These are phyloP conservation scores for Antrodiella citrinella DNA, from an alignment of 768 basidiomycete species.

Conservation along the genomic window DNA sequence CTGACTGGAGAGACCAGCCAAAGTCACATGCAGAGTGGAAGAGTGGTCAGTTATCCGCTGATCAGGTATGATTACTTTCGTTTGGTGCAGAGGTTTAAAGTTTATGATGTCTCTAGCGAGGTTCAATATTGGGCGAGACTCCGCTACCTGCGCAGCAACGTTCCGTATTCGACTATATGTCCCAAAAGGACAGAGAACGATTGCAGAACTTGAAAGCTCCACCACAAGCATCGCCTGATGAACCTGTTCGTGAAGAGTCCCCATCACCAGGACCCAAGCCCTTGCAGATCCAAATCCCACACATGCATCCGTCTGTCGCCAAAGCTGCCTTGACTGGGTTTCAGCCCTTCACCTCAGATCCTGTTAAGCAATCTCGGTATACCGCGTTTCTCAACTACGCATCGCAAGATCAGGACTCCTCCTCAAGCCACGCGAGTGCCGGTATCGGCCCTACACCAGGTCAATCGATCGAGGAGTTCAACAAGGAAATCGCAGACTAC, in stretches of 20 bases:
- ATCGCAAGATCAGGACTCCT: slow-evolving; percentile 41
- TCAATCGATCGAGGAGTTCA: slow-evolving; percentile 62
- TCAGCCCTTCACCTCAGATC: slow-evolving; percentile 76
- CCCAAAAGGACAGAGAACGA: slow-evolving; percentile 84
- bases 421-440: slow-evolving; percentile 30
- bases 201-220: slow-evolving; percentile 46
- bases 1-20: slow-evolving; percentile 23
- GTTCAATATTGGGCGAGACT: slow-evolving; percentile 74
- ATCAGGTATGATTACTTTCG: slow-evolving; percentile 48
- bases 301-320: slow-evolving; percentile 68
- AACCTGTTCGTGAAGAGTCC: slow-evolving; percentile 13
- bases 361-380: slow-evolving; percentile 80
- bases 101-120: slow-evolving; percentile 46
- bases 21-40: slow-evolving; percentile 45
- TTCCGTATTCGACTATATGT: slow-evolving; percentile 93
- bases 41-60: slow-evolving; percentile 50
- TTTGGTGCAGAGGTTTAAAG: neutral
- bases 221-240: slow-evolving; percentile 17
- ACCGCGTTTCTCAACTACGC: slow-evolving; percentile 55
- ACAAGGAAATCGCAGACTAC: slow-evolving; percentile 80
- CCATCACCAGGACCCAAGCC: slow-evolving; percentile 20
- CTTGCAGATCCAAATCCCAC: slow-evolving; percentile 24
- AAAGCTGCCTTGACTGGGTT: slow-evolving; percentile 85
- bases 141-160: slow-evolving; percentile 58
- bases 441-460: slow-evolving; percentile 46